Percentiles rank a stretch among this genome's conserved stretches.
Conservation (phyloP, 176 grass and related monocot genomes). For the Cocos nucifera region DNA sequence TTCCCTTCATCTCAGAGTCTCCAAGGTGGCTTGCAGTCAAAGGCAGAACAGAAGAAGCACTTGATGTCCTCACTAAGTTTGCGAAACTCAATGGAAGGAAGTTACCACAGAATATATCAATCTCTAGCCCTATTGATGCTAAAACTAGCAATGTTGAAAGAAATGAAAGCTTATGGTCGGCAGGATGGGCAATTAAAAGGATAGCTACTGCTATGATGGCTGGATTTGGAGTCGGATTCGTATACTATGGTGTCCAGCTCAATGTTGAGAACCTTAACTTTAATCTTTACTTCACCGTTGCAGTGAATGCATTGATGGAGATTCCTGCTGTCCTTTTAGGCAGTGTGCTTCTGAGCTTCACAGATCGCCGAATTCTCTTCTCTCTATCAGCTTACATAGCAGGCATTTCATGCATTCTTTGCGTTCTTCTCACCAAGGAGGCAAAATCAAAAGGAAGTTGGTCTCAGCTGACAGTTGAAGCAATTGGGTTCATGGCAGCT, state of each 20-base stretch:
- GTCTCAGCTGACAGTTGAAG: constrained; percentile 30
- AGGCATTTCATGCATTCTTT: constrained; percentile 27
- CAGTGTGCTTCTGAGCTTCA: constrained; percentile 32
- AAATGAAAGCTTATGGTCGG: constrained; percentile 30
- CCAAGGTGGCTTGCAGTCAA: constrained; percentile 41
- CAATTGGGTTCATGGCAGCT: constrained; percentile 39
- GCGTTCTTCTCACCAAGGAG: constrained; percentile 23
- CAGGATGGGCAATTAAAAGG: constrained; percentile 26
- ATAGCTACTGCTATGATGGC: constrained; percentile 26
- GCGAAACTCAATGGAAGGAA: constrained; percentile 27
- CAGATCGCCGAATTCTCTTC: constrained; percentile 24
- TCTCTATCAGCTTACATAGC: constrained; percentile 24
- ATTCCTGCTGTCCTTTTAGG: constrained; percentile 40
- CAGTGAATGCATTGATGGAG: constrained; percentile 41
- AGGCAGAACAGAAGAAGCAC: constrained; percentile 29
- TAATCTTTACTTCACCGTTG: constrained; percentile 41
- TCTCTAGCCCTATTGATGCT: neutral
- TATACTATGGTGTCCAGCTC: constrained; percentile 48
- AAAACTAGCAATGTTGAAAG: neutral
- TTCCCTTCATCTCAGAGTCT: constrained; percentile 42
- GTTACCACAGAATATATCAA: constrained; percentile 26
- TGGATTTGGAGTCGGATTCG: constrained; percentile 38
- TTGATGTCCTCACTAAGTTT: constrained; percentile 30
- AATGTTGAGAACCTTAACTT: constrained; percentile 48
- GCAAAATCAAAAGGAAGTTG: constrained; percentile 21